phyloP scores from a whole-genome alignment of 768 basidiomycete genomes.

The Pluteus cervinus region DNA sequence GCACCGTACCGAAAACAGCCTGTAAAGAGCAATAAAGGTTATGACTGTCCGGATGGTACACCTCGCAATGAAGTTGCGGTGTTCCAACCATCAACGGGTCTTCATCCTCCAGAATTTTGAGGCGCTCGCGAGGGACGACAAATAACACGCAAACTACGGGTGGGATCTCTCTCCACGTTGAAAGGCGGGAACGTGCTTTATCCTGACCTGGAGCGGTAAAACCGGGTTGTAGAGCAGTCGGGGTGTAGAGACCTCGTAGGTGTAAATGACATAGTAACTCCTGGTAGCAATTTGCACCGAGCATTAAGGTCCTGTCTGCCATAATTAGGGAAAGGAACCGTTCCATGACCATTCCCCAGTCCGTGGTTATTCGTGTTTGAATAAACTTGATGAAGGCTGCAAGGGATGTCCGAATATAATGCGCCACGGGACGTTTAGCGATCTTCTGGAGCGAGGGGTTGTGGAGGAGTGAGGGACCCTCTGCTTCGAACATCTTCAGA shows the following conservation, averaged over 20 bases:
- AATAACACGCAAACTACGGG: conserved; percentile 30
- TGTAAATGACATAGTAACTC: conserved; percentile 33
- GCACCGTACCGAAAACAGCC: conserved; percentile 24
- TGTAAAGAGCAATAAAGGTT: conserved; percentile 26
- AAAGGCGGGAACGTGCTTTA: conserved; percentile 17
- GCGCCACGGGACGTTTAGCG: conserved; percentile 12
- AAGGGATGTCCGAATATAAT: conserved; percentile 46
- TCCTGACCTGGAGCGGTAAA: conserved; percentile 19
- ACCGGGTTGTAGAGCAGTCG: too few species aligned
- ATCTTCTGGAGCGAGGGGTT: conserved; percentile 4
- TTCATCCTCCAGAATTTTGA: conserved; percentile 21
- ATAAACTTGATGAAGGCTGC: conserved; percentile 36
- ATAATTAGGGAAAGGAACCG: conserved; percentile 20
- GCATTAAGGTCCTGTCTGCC: conserved; percentile 15
- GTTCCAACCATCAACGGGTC: neutral
- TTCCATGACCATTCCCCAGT: conserved; percentile 40
- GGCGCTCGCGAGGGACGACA: conserved; percentile 27
- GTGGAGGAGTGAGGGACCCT: conserved; percentile 14
- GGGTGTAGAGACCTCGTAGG: conserved; percentile 8
- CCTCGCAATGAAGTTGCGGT: conserved; percentile 22
- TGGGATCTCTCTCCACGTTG: conserved; percentile 24
- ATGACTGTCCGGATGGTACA: conserved; percentile 21
- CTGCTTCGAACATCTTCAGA: conserved; percentile 36
- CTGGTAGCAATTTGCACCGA: conserved; percentile 26
- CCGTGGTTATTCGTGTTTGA: conserved; percentile 24